Evolutionary conservation across 2,329 filamentous ascomycete species (phyloP), one percentile per base, ranked within the genome.

Genomic region (Neospermospora avenae): DNA sequence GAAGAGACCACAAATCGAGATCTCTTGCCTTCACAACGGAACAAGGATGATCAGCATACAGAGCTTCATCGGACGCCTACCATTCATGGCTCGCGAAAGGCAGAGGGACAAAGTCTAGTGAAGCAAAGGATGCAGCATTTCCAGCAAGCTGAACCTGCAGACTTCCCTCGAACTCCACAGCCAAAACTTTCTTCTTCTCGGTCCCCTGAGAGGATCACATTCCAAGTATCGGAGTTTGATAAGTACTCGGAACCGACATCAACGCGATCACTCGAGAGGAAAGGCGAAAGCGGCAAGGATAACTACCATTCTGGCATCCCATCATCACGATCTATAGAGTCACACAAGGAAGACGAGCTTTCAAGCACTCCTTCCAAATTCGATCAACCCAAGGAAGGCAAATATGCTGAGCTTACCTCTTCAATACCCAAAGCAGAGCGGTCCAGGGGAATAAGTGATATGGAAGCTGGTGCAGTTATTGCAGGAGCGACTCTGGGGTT

Each of bases 401-500:
- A 61, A 59, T 71, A 71, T 57, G 48, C 62, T 8, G 69, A 70
- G 28, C 68, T 73, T 41, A 60, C 55, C 39, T 59, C 65, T 22
- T 55, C 58, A 58, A 65, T 49, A 34, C 68, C 68, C 25, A 63
- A 60, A 41, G 66, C 68, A 35, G 65, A 70, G 53, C 65, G 64
- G n/a, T 66, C 67, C 48, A 61, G 58, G 39, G 57, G 58, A 7
- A 52, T 66, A 57, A 66, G 59, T 53, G 65, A 69, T 24, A 56
- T 71, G 18, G 65, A 65, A 37, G 61, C 67, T n/a, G 66, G 65
- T 51, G 65, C 63, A 11, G 68, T 61, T 25, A 57, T 68, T 20
- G 68, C 65, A 18, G 68, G 68, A 20, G 65, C 68, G 58, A 61
- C 63, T 44, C 55, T 69, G 13, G 70, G 70, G 24, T 69, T 72